Base-by-base conservation (phyloP, 148 eudicot genomes). In the Tetragonia tetragonoides region DNA sequence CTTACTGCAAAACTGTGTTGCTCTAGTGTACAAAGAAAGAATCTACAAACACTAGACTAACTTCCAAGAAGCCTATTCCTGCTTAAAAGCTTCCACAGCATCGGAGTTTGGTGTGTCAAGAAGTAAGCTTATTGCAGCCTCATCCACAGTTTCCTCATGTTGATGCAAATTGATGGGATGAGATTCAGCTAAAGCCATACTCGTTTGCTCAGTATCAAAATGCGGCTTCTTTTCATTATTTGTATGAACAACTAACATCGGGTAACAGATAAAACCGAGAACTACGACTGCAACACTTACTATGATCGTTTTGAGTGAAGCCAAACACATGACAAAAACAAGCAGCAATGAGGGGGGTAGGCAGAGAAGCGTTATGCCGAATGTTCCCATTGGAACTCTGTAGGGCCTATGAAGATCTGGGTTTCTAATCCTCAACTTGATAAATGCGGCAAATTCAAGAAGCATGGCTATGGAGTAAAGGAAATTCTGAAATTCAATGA, bases 391-490 rank as follows among this genome's bases (percentile, higher is more conserved):
- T 17, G 97, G 97, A 69, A 92, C 89, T 80, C 66, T 84, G 82
- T 90, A 92, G 14, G 97, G 97, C 61, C 97, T 85, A 18, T 83
- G 85, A 56, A 92, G 88, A 73, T 86, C 87, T 7, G 97, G 97
- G 79, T 85, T 87, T 49, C 60, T 80, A 34, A 88, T 84, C 83
- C 97, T 83, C 65, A 92, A 53, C 40, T 77, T 84, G 74, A 92
- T 79, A 77, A 92, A 92, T 24, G 97, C 94, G 16, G 92, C 94
- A 77, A 92, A 86, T 76, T 92, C 97, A 56, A 90, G 87, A 54
- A 92, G 92, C 97, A 92, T 92, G 57, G 90, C 92, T 46, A 89
- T 39, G 47, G 89, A 80, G 62, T 92, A 92, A 21, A 90, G 92
- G 85, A 89, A 88, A 85, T 92, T 92, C 53, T 88, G 87, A 72